Evolutionary conservation across 129 eudicot species (phyloP).

Genomic region (Ambrosia artemisiifolia): DNA sequence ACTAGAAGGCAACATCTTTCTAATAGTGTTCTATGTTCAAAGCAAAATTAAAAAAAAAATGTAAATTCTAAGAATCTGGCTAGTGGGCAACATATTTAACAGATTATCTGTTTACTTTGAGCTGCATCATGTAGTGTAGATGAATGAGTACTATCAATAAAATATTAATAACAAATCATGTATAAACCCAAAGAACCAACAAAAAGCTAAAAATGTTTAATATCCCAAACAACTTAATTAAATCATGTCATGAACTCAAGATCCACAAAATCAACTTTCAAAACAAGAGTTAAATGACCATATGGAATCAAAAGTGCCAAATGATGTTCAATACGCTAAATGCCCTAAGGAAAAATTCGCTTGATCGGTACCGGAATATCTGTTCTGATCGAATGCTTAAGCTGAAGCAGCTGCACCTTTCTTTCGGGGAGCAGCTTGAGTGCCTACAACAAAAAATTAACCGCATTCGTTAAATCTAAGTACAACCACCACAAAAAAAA

Average conservation of each 20-base stretch:
- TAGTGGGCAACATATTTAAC: too few relatives aligned
- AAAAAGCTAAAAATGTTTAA: not conserved
- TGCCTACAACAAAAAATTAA: slow-evolving; percentile 31
- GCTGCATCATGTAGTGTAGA: not conserved
- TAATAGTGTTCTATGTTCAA: not conserved
- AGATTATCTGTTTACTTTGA: not conserved
- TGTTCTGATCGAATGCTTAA: not conserved
- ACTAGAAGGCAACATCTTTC: not conserved
- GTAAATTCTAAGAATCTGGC: not conserved
- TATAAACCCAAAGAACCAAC: not conserved
- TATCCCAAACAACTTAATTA: not conserved
- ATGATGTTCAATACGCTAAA: slow-evolving; percentile 11
- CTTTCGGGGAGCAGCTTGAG: slow-evolving; percentile 66
- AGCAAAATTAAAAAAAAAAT: not conserved
- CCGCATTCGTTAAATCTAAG: not conserved
- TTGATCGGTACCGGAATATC: slow-evolving; percentile 6
- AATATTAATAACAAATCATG: not conserved
- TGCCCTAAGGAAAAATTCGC: not conserved
- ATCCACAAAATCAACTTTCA: not conserved
- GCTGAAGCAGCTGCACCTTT: slow-evolving; percentile 35
- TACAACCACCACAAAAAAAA: not conserved
- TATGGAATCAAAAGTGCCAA: slow-evolving; percentile 5
- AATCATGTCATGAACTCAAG: slow-evolving; percentile 14
- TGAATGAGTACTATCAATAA: not conserved
- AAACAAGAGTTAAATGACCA: too few relatives aligned